Evolutionary conservation across 2,329 filamentous ascomycete species (phyloP), one percentile per base, ranked within the genome.

Genomic region (Lizonia empirigonia): DNA sequence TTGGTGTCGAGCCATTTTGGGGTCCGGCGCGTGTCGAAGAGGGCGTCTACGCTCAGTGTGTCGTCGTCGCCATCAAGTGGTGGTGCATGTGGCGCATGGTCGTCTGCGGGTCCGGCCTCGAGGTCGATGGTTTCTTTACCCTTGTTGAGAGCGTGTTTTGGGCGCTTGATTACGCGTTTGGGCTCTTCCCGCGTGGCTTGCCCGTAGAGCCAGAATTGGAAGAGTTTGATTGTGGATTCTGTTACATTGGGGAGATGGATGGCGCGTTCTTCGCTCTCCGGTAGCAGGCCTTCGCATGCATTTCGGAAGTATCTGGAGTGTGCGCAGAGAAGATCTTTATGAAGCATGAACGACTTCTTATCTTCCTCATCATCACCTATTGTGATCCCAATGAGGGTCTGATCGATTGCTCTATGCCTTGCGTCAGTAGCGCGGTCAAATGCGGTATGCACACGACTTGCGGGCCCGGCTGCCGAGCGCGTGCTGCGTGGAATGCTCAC

Each of bases 141-240:
- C 13, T 49, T 53, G 30, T 37, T 12, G 13, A 50, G 36, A 10
- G 18, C 37, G 18, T 34, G 33, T 29, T 42, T 49, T 13, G 42
- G 26, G n/a, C 47, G 44, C 26, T 55, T 51, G 20, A 55, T 50
- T 1, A 46, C 20, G 15, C 51, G 51, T 29, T 54, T 50, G 20
- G 51, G 51, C 15, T 50, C 51, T 37, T 54, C 51, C 2, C 51
- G 40, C 3, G 51, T 54, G 10, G 50, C 44, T 39, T 58, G 55
- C 13, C 47, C 55, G 26, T 60, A 62, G 4, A 62, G 39, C 59
- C 59, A 62, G 36, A 56, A 50, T 13, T 55, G 38, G 34, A 60
- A 60, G 24, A 53, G 49, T 22, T 56, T 51, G 39, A 60, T 54
- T 18, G 50, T 56, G 18, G 33, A 41, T 30, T 50, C 51, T n/a